Evolutionary conservation across 2,329 filamentous ascomycete genomes (phyloP).

Genomic region (Rhynchosporium agropyri): DNA sequence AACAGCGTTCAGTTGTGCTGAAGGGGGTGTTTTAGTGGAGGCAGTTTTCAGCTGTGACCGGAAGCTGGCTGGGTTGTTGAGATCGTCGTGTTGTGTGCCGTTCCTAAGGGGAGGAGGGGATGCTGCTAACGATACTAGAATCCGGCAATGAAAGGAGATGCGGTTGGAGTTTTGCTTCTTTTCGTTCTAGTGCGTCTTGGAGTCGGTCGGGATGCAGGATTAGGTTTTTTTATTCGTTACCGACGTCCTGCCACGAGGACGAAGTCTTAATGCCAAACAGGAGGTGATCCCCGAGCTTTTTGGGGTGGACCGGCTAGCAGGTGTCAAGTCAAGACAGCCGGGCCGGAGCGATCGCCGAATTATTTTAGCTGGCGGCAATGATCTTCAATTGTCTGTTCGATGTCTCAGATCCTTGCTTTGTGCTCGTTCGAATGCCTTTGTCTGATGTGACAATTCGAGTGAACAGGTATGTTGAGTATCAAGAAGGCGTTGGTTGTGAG

Average conservation of each 20-base stretch:
- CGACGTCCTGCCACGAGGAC: slow-evolving; percentile 26
- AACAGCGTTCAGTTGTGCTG: background rate
- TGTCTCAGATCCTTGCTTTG: background rate
- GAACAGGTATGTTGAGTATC: background rate
- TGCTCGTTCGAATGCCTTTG: background rate
- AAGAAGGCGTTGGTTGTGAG: background rate
- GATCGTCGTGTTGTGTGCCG: slow-evolving; percentile 1
- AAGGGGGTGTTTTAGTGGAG: no score
- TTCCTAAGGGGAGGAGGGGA: background rate
- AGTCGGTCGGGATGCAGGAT: slow-evolving; percentile 7
- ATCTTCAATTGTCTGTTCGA: background rate
- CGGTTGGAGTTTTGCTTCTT: background rate
- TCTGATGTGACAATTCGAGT: background rate
- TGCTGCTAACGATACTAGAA: slow-evolving; percentile 9
- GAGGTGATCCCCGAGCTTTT: slow-evolving; percentile 10
- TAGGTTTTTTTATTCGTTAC: background rate
- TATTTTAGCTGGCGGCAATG: background rate
- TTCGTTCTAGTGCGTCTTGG: slow-evolving; percentile 10
- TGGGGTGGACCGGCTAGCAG: background rate
- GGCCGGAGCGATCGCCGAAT: slow-evolving; percentile 15
- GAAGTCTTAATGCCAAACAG: slow-evolving; percentile 30
- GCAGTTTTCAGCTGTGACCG: background rate
- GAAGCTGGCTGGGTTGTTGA: background rate
- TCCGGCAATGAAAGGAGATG: background rate
- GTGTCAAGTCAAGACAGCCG: slow-evolving; percentile 22